Evolutionary conservation across 208 protist genomes (phyloP), one percentile per base, ranked within the genome.

Genomic region (Leishmania major): DNA sequence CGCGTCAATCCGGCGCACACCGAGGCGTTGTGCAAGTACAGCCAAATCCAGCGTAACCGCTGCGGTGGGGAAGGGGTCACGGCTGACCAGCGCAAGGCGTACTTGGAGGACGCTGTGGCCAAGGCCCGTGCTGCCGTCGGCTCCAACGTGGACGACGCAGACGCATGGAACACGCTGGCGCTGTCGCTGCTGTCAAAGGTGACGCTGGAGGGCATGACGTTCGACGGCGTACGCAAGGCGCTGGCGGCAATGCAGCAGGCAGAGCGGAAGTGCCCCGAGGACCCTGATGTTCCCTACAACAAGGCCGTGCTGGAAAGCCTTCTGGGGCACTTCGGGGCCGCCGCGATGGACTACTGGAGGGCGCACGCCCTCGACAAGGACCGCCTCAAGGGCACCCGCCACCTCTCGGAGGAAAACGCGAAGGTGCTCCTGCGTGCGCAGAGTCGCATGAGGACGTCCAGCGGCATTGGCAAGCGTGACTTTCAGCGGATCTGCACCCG

Each of bases 281-380:
- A 97, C 59, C 94, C 94, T 7, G 94, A 97, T 75, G 81, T 96
- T 49, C 85, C 88, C 45, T 97, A 89, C 84, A 97, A 97, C 89
- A 94, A 92, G 86, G 92, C 86, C 2, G 87, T 92, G 17, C 81
- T 97, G 55, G 91, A 96, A 73, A 90, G 92, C 35, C 82, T 96
- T 71, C 67, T 93, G 43, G 94, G 94, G 15, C 77, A 91, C 80
- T 97, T 94, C 81, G 93, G 92, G 51, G 60, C 59, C 17, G 91
- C 94, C 2, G 87, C 88, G 31, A 79, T 76, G 59, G 87, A 93
- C 66, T 92, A 92, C 75, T 84, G 84, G 66, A 80, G 59, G 66
- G 94, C 94, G 3, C 62, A 90, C 45, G 66, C 88, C 82, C 85
- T 91, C 45, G 94, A 97, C 82, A 77, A 55, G 49, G 77, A 85